These are phyloP conservation scores for Chaetoscypha palmicola DNA, from an alignment of 2,329 filamentous ascomycete species.

Conservation along the genomic window DNA sequence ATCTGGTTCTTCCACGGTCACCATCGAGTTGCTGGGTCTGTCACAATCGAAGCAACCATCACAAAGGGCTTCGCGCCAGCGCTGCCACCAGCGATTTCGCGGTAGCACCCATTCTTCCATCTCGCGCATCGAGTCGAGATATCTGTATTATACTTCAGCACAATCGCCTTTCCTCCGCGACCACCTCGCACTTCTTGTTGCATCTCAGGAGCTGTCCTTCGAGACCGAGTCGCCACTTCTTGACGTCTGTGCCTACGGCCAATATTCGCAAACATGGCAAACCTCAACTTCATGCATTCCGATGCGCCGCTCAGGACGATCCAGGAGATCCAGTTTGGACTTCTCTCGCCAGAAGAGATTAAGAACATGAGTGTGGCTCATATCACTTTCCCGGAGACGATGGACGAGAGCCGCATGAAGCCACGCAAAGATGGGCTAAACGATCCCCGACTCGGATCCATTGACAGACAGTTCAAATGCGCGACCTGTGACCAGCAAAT, in stretches of 20 bases:
- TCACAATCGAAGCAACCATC: slow-evolving; percentile 21
- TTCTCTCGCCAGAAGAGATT: slow-evolving; percentile 96
- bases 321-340: slow-evolving; percentile 97
- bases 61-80: slow-evolving; percentile 27
- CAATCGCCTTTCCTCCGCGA: slow-evolving; percentile 10
- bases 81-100: slow-evolving; percentile 29
- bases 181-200: slow-evolving; percentile 21
- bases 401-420: slow-evolving; percentile 91
- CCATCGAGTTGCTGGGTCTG: slow-evolving; percentile 18
- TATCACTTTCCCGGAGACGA: slow-evolving; percentile 97
- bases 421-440: slow-evolving; percentile 90
- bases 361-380: slow-evolving; percentile 97
- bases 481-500: slow-evolving; percentile 94
- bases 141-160: slow-evolving; percentile 13
- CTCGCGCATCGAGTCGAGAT: slow-evolving; percentile 20
- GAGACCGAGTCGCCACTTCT: slow-evolving; percentile 12
- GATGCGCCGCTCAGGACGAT: slow-evolving; percentile 95
- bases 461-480: slow-evolving; percentile 92
- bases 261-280: slow-evolving; percentile 67
- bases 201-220: slow-evolving; percentile 16
- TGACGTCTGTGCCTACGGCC: slow-evolving; percentile 3
- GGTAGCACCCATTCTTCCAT: slow-evolving; percentile 19
- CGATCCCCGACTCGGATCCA: slow-evolving; percentile 91
- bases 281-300: slow-evolving; percentile 83
- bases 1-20: slow-evolving; percentile 23